A percentile compares a stretch with the other conserved stretches of the same genome.
Conservation (phyloP, 2,329 filamentous ascomycete genomes). For the Didymella keratinophila region DNA sequence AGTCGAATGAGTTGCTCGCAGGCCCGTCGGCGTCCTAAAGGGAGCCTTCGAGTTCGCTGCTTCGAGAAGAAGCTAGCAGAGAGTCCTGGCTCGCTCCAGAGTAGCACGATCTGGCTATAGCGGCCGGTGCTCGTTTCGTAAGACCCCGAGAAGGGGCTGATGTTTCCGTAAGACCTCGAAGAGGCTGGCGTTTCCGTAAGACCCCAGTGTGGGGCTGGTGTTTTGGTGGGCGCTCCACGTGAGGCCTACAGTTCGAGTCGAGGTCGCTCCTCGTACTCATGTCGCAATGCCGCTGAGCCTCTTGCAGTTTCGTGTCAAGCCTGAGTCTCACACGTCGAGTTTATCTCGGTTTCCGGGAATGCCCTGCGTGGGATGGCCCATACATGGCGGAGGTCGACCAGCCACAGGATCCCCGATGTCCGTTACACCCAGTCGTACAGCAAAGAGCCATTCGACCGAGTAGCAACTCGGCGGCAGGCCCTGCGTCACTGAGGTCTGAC, state of each 20-base stretch:
- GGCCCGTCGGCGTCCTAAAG: not conserved
- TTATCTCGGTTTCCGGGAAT: slow-evolving; percentile 3
- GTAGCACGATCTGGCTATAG: not conserved
- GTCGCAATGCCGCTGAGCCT: slow-evolving; percentile 9
- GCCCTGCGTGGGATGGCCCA: slow-evolving; percentile 1
- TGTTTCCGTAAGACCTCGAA: too few species aligned
- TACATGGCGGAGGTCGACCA: slow-evolving; percentile 2
- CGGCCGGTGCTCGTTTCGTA: slow-evolving; percentile 4
- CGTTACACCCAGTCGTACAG: slow-evolving; percentile 1
- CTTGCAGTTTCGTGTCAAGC: slow-evolving; percentile 6
- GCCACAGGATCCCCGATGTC: not conserved
- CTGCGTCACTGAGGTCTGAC: slow-evolving; percentile 7
- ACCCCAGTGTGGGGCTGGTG: not conserved
- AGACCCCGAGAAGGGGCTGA: not conserved
- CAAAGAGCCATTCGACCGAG: slow-evolving; percentile 2
- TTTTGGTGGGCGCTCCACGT: not conserved
- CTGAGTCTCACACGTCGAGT: slow-evolving; percentile 3
- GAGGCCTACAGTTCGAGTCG: slow-evolving; percentile 5
- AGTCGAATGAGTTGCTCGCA: slow-evolving; percentile 14
- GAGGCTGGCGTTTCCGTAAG: not conserved
- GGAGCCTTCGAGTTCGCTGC: slow-evolving; percentile 9
- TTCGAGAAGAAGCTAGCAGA: slow-evolving; percentile 8
- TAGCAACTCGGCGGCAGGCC: slow-evolving; percentile 1
- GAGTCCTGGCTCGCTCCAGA: slow-evolving; percentile 1
- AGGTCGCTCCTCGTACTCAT: slow-evolving; percentile 10